Evolutionary conservation across 2,329 filamentous ascomycete genomes (phyloP), one percentile per base, ranked within the genome.

Genomic region (Arthrinium puccinioides): DNA sequence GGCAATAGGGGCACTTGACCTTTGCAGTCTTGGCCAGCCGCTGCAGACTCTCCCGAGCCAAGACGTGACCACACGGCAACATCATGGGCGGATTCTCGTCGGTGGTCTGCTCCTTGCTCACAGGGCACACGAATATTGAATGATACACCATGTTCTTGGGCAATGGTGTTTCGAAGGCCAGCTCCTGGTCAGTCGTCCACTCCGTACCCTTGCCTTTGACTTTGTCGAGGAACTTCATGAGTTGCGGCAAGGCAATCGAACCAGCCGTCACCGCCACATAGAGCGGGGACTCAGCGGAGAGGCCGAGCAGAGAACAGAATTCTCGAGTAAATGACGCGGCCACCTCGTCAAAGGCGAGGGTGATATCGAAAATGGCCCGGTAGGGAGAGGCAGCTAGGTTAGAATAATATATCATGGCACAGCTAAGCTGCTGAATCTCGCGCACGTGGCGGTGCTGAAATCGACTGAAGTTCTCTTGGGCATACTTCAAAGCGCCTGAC

Each of bases 1-100:
- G 92, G 55, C 92, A 98, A 57, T 98, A 98, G 0, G 92, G 92
- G 53, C 92, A 98, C 61, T 98, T 98, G 70, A 94, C 94, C 42
- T 83, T 70, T 28, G 69, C 74, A 1, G 83, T 82, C 62, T 94
- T 94, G 38, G 81, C 81, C 28, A 97, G 70, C 53, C 80, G 81
- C 42, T 84, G 77, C 35, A 98, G 65, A 23, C 83, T 88, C 53
- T 96, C 89, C 46, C 81, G 76, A 14, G 88, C 89, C 42, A 98
- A 82, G 36, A 96, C 90, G 63, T 98, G 92, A 6, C 92, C 90
- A 55, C 92, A 98, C 0, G 87, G 85, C 55, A 98, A 80, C 76
- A 96, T 92, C 84, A 97, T 94, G 2, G 92, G 88, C 9, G 92
- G 92, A 58, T 98, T 98, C 18, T 73, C 66, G 53, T 94, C 88